Conservation (phyloP, 75 land plant genomes). For the Picea sitchensis region DNA sequence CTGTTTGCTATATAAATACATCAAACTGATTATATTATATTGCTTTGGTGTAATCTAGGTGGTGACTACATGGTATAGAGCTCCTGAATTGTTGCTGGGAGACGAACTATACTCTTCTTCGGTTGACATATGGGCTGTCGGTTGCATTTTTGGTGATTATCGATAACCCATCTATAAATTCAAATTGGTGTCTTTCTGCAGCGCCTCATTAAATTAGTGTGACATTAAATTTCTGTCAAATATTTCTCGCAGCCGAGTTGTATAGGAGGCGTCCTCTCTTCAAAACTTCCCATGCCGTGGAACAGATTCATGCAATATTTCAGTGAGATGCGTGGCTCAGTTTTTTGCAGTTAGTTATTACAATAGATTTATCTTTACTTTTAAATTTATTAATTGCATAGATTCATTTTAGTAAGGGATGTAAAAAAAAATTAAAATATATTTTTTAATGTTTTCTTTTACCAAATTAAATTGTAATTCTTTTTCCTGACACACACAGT, state of each 20-base stretch:
- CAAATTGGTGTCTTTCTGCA: not conserved
- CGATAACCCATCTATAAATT: not conserved
- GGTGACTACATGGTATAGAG: slow-evolving; percentile 11
- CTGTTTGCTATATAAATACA: too few relatives aligned
- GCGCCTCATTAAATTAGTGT: too few relatives aligned
- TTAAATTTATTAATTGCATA: too few relatives aligned
- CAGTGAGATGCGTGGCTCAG: not conserved
- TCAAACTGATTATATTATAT: too few relatives aligned
- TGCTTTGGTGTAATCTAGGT: not conserved
- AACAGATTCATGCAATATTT: slow-evolving; percentile 27
- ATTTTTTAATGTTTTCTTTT: too few relatives aligned
- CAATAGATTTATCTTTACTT: too few relatives aligned
- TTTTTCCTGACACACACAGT: too few relatives aligned
- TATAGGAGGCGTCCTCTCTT: slow-evolving; percentile 14
- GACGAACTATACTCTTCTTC: slow-evolving; percentile 22
- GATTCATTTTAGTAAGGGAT: too few relatives aligned
- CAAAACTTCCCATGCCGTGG: slow-evolving; percentile 13
- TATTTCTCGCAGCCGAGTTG: slow-evolving; percentile 18
- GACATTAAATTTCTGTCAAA: not conserved
- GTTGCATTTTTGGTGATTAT: slow-evolving; percentile 26
- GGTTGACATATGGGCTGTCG: slow-evolving; percentile 26
- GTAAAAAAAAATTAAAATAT: too few relatives aligned
- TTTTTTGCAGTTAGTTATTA: too few relatives aligned
- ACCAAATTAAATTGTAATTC: too few relatives aligned
- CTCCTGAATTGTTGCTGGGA: slow-evolving; percentile 35